Conservation (phyloP, 2,329 filamentous ascomycete genomes). For the Tolypocladium guangdongense region DNA sequence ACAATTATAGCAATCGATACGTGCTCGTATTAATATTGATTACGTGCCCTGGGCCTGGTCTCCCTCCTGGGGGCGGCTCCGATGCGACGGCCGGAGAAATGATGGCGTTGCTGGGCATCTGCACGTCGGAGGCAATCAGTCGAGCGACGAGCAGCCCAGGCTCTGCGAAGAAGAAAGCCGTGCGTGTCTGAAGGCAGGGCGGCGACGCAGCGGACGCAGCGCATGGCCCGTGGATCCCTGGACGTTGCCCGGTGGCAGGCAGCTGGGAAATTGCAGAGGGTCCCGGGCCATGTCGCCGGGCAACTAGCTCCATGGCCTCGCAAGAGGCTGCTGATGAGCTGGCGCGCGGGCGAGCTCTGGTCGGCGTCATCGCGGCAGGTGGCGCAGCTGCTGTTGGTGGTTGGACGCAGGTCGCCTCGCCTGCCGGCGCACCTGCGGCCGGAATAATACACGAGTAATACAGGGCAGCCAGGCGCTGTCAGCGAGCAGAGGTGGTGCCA, state of each 20-base stretch:
- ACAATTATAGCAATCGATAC: neutral
- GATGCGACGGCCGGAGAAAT: neutral
- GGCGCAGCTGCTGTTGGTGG: neutral
- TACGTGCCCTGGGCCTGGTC: no score
- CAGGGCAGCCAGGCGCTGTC: neutral
- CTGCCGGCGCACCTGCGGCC: neutral
- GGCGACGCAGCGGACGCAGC: neutral
- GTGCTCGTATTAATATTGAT: no score
- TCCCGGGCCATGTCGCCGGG: neutral
- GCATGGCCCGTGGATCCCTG: neutral
- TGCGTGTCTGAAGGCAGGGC: no score
- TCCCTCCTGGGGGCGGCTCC: neutral
- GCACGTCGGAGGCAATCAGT: neutral
- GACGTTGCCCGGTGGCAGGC: neutral
- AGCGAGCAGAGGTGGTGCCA: neutral
- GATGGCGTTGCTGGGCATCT: neutral
- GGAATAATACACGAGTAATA: no score
- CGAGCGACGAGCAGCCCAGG: neutral
- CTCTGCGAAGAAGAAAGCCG: neutral
- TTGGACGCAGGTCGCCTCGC: neutral
- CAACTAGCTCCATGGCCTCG: no score
- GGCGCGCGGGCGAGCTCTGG: neutral
- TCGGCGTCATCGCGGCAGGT: neutral
- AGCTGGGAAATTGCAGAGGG: slow-evolving; percentile 9
- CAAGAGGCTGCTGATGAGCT: no score